Conservation (phyloP, 208 protist species). For the Angomonas deanei region DNA sequence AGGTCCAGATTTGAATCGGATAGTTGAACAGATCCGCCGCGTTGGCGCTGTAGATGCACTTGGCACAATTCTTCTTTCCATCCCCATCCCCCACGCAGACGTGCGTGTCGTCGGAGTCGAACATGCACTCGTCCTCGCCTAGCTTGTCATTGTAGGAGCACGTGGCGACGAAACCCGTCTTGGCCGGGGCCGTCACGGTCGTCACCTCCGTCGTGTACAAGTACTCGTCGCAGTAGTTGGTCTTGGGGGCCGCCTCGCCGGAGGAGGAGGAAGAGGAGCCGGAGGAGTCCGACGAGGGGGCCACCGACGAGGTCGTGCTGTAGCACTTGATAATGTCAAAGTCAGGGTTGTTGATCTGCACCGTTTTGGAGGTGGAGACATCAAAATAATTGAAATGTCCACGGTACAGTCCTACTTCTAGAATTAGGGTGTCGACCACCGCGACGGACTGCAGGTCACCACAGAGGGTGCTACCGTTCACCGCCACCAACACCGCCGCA, state of each 20-base stretch:
- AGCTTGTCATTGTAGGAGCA: conserved; percentile 27
- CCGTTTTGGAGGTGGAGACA: background rate
- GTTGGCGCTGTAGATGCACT: conserved; percentile 22
- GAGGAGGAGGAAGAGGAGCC: background rate
- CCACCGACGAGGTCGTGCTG: background rate
- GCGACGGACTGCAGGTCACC: conserved; percentile 27
- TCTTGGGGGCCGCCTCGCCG: background rate
- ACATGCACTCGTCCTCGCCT: conserved; percentile 41
- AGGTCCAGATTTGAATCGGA: conserved; percentile 45
- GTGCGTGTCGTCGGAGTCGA: conserved; percentile 20
- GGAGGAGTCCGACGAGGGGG: background rate
- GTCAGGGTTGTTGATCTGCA: conserved; percentile 20
- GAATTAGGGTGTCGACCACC: conserved; percentile 53
- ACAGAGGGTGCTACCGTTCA: conserved; percentile 30
- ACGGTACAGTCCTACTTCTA: conserved; percentile 64
- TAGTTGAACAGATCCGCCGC: conserved; percentile 15
- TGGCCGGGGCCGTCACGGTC: conserved; percentile 35
- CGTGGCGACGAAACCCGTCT: conserved; percentile 73
- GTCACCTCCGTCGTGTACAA: conserved; percentile 9
- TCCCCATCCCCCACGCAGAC: conserved; percentile 53
- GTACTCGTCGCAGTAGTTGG: conserved; percentile 20
- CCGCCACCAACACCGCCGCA: conserved; percentile 54
- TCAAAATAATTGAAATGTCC: conserved; percentile 79
- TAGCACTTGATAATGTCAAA: conserved; percentile 19
- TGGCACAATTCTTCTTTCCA: conserved; percentile 72